Evolutionary conservation across 345 rosid species (phyloP).

Genomic region (Linum lewisii): DNA sequence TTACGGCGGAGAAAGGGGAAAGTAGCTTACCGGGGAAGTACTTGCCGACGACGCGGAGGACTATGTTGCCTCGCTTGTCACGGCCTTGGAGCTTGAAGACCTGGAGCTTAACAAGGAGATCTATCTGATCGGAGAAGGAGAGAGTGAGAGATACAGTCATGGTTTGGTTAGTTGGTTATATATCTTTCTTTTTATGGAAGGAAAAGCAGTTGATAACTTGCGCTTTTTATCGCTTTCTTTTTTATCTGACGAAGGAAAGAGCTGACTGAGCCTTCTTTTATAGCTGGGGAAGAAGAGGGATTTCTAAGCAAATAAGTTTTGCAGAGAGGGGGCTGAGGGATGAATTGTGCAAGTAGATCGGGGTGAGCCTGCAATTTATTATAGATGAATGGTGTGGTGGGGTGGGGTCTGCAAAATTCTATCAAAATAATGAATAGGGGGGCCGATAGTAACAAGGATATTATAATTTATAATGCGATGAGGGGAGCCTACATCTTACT

Average conservation of each 20-base stretch:
- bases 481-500: too few species aligned
- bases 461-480: too few species aligned
- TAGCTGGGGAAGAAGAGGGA: background rate
- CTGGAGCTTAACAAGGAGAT: slow-evolving; percentile 36
- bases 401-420: background rate
- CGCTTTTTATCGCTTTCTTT: background rate
- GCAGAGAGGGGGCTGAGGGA: background rate
- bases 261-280: background rate
- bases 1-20: background rate
- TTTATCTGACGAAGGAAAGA: background rate
- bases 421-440: too few species aligned
- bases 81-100: slow-evolving; percentile 66
- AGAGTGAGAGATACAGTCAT: slow-evolving; percentile 5
- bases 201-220: background rate
- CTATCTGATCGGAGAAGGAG: slow-evolving; percentile 21
- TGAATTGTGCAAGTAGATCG: background rate
- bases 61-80: slow-evolving; percentile 59
- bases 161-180: too few species aligned
- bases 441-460: too few species aligned
- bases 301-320: background rate
- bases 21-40: slow-evolving; percentile 41
- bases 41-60: slow-evolving; percentile 51
- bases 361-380: background rate
- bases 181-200: too few species aligned
- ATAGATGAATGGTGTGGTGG: too few species aligned